phyloP scores from a whole-genome alignment of 2,329 filamentous ascomycete genomes.

The Colletotrichum sublineola region DNA sequence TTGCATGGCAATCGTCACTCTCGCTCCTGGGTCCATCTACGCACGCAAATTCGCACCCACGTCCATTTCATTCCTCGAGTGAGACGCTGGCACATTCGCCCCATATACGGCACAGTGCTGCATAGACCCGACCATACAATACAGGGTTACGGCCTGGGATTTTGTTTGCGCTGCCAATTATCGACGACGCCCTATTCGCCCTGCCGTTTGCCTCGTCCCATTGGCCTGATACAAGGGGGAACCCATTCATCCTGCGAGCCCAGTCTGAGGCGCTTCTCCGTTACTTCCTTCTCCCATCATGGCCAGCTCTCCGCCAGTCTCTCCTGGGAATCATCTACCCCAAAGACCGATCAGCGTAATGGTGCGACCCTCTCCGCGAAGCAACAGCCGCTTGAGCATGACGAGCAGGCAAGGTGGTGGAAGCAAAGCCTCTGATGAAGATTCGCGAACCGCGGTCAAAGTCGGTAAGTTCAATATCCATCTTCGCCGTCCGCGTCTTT shows the following conservation, averaged over 20 bases:
- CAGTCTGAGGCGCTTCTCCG: slow-evolving; percentile 31
- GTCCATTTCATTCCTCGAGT: slow-evolving; percentile 31
- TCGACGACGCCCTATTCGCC: slow-evolving; percentile 26
- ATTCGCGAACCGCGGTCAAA: slow-evolving; percentile 92
- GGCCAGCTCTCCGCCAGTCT: slow-evolving; percentile 79
- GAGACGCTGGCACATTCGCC: slow-evolving; percentile 36
- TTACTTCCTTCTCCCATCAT: slow-evolving; percentile 57
- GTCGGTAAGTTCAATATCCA: slow-evolving; percentile 77
- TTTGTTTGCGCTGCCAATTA: slow-evolving; percentile 23
- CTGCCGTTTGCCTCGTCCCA: slow-evolving; percentile 19
- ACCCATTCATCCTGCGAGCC: slow-evolving; percentile 30
- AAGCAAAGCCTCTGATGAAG: slow-evolving; percentile 90
- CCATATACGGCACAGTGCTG: slow-evolving; percentile 33
- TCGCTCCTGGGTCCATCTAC: slow-evolving; percentile 27
- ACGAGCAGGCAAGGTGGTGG: slow-evolving; percentile 80
- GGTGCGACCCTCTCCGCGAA: slow-evolving; percentile 78
- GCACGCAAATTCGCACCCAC: slow-evolving; percentile 23
- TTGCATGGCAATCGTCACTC: slow-evolving; percentile 33
- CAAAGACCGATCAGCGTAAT: slow-evolving; percentile 86
- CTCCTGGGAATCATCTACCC: slow-evolving; percentile 65
- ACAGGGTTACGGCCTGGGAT: slow-evolving; percentile 37
- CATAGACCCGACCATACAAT: slow-evolving; percentile 13
- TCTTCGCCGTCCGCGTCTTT: not conserved
- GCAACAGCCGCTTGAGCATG: slow-evolving; percentile 88
- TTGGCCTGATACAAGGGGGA: slow-evolving; percentile 35